Evolutionary conservation across 2,329 filamentous ascomycete genomes (phyloP).

Genomic region (Cercospora sesami): DNA sequence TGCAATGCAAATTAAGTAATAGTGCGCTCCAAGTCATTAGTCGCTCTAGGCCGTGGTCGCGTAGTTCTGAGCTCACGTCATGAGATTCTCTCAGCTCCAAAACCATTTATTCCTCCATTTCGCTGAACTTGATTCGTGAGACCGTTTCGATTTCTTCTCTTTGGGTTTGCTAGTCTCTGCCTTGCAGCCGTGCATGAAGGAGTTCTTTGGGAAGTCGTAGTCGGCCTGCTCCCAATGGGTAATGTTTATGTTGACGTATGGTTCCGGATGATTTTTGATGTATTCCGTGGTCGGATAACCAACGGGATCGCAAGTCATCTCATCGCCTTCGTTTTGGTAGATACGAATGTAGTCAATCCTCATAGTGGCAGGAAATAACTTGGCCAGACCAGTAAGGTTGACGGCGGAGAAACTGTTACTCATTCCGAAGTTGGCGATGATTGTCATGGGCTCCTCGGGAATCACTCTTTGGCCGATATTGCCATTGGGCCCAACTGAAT

Average conservation of each 20-base stretch:
- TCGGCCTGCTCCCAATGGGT: slow-evolving; percentile 61
- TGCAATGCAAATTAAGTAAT: slow-evolving; percentile 1
- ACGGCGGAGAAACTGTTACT: slow-evolving; percentile 64
- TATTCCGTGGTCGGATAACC: slow-evolving; percentile 68
- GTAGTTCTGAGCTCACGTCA: slow-evolving; percentile 4
- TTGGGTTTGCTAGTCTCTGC: slow-evolving; percentile 23
- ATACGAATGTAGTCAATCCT: slow-evolving; percentile 70
- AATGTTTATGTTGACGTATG: slow-evolving; percentile 64
- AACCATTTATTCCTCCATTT: slow-evolving; percentile 11
- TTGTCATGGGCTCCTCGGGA: slow-evolving; percentile 65
- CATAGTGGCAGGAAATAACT: slow-evolving; percentile 63
- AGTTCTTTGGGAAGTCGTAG: slow-evolving; percentile 63
- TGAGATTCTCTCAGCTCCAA: slow-evolving; percentile 15
- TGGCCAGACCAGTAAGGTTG: slow-evolving; percentile 57
- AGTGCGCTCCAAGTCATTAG: slow-evolving; percentile 5
- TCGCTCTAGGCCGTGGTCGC: slow-evolving; percentile 17
- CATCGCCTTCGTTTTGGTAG: slow-evolving; percentile 62
- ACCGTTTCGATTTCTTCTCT: slow-evolving; percentile 21
- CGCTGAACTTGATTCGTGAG: slow-evolving; percentile 3
- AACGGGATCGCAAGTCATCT: slow-evolving; percentile 64
- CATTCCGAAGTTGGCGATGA: slow-evolving; percentile 72
- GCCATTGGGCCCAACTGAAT: slow-evolving; percentile 65
- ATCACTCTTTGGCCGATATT: slow-evolving; percentile 67
- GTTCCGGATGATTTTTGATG: slow-evolving; percentile 61
- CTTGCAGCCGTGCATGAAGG: slow-evolving; percentile 58